phyloP scores from a whole-genome alignment of 176 grass and related monocot genomes.

The Thalia dealbata region DNA sequence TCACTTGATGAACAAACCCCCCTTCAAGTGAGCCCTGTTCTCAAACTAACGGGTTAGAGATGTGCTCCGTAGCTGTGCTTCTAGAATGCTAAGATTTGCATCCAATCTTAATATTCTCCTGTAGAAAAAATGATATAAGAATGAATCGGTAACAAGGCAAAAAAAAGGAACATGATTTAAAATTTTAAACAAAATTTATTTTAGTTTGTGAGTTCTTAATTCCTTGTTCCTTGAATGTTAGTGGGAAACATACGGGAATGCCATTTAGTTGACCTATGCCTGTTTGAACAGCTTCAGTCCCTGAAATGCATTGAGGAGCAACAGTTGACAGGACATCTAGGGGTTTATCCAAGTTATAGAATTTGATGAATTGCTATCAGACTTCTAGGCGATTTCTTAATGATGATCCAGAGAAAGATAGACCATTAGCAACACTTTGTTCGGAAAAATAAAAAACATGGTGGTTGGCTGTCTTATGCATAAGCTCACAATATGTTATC shows the following conservation, averaged over 20 bases:
- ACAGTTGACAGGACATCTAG: too few species aligned
- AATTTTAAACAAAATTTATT: neutral
- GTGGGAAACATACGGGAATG: neutral
- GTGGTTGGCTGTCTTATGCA: too few species aligned
- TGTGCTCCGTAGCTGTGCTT: slow-evolving; percentile 3
- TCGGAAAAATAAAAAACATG: too few species aligned
- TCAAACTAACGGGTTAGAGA: neutral
- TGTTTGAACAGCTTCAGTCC: too few species aligned
- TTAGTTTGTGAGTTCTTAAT: neutral
- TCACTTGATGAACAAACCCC: neutral
- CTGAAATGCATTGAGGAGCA: too few species aligned
- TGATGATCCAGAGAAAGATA: too few species aligned
- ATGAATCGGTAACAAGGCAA: neutral
- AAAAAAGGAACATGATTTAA: neutral
- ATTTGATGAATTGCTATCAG: neutral
- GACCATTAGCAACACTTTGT: too few species aligned
- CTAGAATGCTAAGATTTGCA: slow-evolving; percentile 10
- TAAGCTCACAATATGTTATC: too few species aligned
- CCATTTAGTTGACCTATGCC: too few species aligned
- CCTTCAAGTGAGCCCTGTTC: neutral
- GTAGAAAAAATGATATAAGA: neutral
- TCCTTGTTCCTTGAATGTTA: neutral
- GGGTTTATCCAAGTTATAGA: neutral
- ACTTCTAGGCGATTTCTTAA: too few species aligned
- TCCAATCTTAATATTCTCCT: slow-evolving; percentile 12